These are phyloP conservation scores for Taphrina communis DNA, from an alignment of 1,139 yeast genomes.

Conservation along the genomic window DNA sequence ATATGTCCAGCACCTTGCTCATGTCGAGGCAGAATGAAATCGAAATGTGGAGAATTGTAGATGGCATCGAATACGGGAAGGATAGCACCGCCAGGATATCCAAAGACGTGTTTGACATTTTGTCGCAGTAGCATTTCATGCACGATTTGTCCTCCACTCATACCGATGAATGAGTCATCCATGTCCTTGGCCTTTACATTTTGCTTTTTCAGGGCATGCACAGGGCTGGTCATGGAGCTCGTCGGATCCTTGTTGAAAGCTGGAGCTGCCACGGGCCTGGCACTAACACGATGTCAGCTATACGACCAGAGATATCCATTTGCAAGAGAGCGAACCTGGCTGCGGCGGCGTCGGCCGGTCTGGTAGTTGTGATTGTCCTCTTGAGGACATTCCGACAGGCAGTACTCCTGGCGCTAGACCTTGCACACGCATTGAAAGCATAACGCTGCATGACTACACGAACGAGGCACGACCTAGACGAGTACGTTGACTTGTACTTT, in stretches of 20 bases:
- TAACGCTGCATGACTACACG: slow-evolving; percentile 23
- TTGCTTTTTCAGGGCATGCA: slow-evolving; percentile 35
- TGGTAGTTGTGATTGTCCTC: slow-evolving; percentile 21
- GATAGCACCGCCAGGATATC: slow-evolving; percentile 91
- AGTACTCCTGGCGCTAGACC: slow-evolving; percentile 6
- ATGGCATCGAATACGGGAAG: slow-evolving; percentile 97
- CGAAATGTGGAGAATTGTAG: slow-evolving; percentile 84
- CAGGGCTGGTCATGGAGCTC: slow-evolving; percentile 43
- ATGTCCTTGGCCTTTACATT: slow-evolving; percentile 49
- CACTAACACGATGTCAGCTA: slow-evolving; percentile 2
- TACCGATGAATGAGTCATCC: slow-evolving; percentile 88
- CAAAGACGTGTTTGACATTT: slow-evolving; percentile 66
- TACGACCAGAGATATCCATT: background rate
- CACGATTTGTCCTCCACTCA: slow-evolving; percentile 96
- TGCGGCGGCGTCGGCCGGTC: slow-evolving; percentile 25
- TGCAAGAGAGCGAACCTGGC: background rate
- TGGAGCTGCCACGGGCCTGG: slow-evolving; percentile 45
- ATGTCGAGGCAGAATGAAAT: slow-evolving; percentile 90
- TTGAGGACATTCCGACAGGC: background rate
- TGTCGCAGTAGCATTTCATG: slow-evolving; percentile 99
- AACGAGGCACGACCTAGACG: background rate
- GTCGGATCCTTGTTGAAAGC: slow-evolving; percentile 48
- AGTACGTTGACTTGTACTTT: background rate
- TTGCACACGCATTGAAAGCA: slow-evolving; percentile 21
- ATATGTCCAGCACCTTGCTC: slow-evolving; percentile 99